These are phyloP conservation scores for Besnoitia besnoiti DNA, from an alignment of 169 alveolate genomes.

Conservation along the genomic window DNA sequence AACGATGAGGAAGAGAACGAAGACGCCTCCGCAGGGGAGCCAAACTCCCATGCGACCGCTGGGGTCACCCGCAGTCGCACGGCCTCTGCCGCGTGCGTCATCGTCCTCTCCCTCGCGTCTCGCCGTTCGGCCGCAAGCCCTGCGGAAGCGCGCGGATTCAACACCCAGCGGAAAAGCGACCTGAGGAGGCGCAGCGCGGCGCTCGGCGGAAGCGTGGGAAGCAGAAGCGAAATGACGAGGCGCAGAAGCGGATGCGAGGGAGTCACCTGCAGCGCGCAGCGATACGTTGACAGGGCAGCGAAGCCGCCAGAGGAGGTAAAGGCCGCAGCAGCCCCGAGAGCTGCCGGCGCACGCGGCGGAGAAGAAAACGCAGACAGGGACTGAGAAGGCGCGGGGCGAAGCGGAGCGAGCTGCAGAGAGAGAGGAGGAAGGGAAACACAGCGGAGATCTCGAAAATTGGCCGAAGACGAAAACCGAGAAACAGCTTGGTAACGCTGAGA, in stretches of 20 bases:
- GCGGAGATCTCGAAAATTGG: neutral
- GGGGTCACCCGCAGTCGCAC: too few relatives aligned
- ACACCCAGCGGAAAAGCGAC: neutral
- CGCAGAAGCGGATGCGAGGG: neutral
- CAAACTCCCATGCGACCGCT: too few relatives aligned
- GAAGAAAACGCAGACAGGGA: too few relatives aligned
- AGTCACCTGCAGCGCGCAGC: neutral
- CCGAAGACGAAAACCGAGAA: neutral
- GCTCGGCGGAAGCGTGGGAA: neutral
- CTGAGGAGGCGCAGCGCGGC: neutral
- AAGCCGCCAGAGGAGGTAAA: neutral
- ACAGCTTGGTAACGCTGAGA: too few relatives aligned
- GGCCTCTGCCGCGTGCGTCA: too few relatives aligned
- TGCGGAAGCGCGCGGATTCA: neutral
- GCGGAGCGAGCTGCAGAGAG: too few relatives aligned
- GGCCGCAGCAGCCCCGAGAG: too few relatives aligned
- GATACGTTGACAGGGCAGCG: neutral
- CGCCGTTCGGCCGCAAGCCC: neutral
- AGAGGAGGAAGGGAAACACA: too few relatives aligned
- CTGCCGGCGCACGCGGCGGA: too few relatives aligned
- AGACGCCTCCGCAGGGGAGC: neutral
- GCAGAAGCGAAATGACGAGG: neutral
- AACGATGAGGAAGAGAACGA: neutral
- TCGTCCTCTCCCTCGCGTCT: too few relatives aligned
- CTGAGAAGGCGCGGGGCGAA: too few relatives aligned